Percentiles rank a stretch among this genome's conserved stretches.
Conservation (phyloP, 2,329 filamentous ascomycete genomes). For the Botrytis fragariae region DNA sequence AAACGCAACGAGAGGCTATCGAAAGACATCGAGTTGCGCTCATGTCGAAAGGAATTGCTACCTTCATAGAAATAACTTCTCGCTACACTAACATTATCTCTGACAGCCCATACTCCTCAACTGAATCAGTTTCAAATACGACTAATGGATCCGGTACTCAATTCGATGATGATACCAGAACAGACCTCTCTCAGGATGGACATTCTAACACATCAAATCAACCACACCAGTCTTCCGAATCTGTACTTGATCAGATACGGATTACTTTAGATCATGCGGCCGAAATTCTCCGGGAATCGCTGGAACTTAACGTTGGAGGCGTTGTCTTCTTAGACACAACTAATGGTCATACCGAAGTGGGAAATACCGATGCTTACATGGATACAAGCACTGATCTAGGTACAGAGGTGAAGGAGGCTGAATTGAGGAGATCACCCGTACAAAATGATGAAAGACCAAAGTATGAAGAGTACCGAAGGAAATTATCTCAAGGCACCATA, state of each 20-base stretch:
- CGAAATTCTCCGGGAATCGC: slow-evolving; percentile 33
- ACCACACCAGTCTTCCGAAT: slow-evolving; percentile 12
- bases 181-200: not conserved
- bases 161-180: not conserved
- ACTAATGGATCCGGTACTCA: not conserved
- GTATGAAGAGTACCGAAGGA: slow-evolving; percentile 3
- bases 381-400: slow-evolving; percentile 24
- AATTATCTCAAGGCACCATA: slow-evolving; percentile 23
- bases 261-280: slow-evolving; percentile 34
- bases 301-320: slow-evolving; percentile 34
- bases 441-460: not conserved
- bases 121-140: not conserved
- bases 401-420: slow-evolving; percentile 20
- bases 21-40: slow-evolving; percentile 50
- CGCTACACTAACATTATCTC: not conserved
- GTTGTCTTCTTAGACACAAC: slow-evolving; percentile 36
- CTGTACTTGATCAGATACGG: slow-evolving; percentile 34
- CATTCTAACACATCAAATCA: not conserved
- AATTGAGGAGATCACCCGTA: not conserved
- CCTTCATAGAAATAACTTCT: slow-evolving; percentile 47
- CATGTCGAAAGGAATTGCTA: slow-evolving; percentile 52
- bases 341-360: slow-evolving; percentile 26
- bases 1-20: slow-evolving; percentile 51
- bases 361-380: slow-evolving; percentile 20
- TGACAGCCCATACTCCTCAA: not conserved